Conservation (phyloP, 2,329 filamentous ascomycete genomes). For the Zymoseptoria tritici region DNA sequence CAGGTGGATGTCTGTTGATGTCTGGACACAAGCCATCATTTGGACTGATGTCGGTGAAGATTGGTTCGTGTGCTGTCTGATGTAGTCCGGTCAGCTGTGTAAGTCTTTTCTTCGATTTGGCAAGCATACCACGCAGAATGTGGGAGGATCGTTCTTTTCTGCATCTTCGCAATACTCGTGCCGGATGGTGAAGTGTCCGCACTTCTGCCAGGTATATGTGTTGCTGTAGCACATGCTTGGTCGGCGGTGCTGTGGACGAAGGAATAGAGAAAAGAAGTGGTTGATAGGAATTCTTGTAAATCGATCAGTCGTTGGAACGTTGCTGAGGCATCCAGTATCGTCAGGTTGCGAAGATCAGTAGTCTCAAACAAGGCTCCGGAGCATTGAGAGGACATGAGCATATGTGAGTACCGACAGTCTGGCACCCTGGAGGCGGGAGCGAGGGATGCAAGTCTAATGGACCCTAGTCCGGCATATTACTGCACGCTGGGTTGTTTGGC, state of each 20-base stretch:
- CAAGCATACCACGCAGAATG: constrained; percentile 2
- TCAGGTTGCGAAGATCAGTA: neutral
- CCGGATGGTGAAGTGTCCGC: constrained; percentile 13
- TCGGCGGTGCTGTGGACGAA: too few relatives aligned
- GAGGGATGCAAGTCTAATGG: neutral
- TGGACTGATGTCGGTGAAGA: constrained; percentile 11
- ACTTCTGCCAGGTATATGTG: constrained; percentile 13
- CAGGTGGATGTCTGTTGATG: constrained; percentile 12
- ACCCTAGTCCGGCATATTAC: neutral
- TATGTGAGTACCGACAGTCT: neutral
- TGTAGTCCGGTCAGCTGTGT: neutral
- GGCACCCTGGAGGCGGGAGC: neutral
- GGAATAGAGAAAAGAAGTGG: neutral
- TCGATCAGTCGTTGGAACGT: neutral
- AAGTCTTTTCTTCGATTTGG: neutral
- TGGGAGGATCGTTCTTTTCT: constrained; percentile 3
- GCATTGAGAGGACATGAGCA: neutral
- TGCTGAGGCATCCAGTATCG: neutral
- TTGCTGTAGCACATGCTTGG: constrained; percentile 14
- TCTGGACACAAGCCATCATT: constrained; percentile 13
- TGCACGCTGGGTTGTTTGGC: neutral
- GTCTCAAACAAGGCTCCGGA: neutral
- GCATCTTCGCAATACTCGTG: constrained; percentile 13
- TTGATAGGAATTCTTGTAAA: neutral
- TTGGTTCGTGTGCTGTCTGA: constrained; percentile 9